Base-by-base conservation (phyloP, 116 monocot genomes). In the Posidonia oceanica region DNA sequence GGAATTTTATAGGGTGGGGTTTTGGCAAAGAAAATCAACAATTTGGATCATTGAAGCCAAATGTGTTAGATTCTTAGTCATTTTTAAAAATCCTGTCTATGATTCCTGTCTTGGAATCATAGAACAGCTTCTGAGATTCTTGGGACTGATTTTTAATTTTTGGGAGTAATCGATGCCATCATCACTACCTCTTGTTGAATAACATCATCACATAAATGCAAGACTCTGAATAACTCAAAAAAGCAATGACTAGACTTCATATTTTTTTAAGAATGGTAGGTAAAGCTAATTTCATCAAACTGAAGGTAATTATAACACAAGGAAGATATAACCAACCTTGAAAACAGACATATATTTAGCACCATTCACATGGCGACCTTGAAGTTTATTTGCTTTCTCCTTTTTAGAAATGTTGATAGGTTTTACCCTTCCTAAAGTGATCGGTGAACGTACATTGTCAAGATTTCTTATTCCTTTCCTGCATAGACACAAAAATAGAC, bases 151-250 rank as follows among this genome's bases (percentile, higher is more conserved):
- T n/a, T n/a, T n/a, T n/a, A n/a, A n/a, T n/a, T n/a, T n/a, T n/a
- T n/a, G n/a, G n/a, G n/a, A n/a, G n/a, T n/a, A n/a, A n/a, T n/a
- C n/a, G n/a, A n/a, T n/a, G n/a, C n/a, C n/a, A n/a, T n/a, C n/a
- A 13, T 63, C 68, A 80, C 13, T 76, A 97, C 96, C 87, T 97
- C 96, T 66, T 97, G 96, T 74, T 97, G 88, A 72, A 97, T 88
- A 41, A 97, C 96, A 85, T 97, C 91, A 79, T 97, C 91, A 69
- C 91, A 97, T 40, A 97, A 70, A 60, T 97, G 96, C n/a, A 97
- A 78, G 64, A 97, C n/a, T n/a, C n/a, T n/a, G n/a, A n/a, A n/a
- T 29, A 29, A 29, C 29, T 29, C 29, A 29, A 29, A 29, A 29
- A 29, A 29, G 29, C 29, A 29, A 29, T 29, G 29, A 29, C 1